A percentile compares a stretch with the other conserved stretches of the same genome.
These are phyloP conservation scores for Mycogone perniciosa DNA, from an alignment of 2,329 filamentous ascomycete species.

Conservation along the genomic window DNA sequence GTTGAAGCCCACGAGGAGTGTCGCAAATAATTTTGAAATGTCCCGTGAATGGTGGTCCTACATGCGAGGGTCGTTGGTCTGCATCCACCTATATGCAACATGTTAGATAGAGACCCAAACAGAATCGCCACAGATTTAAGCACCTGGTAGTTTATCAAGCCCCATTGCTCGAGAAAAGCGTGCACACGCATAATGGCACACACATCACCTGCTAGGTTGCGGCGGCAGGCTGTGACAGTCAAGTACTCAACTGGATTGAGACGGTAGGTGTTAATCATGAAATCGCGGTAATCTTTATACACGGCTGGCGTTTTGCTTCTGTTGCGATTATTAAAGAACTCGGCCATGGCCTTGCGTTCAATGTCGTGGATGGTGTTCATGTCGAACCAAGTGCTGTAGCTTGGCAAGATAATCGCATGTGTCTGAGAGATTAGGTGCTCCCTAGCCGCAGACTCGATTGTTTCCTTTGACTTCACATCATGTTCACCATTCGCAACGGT, in stretches of 20 bases:
- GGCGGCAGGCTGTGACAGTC: constrained; percentile 90
- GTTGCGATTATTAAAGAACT: constrained; percentile 98
- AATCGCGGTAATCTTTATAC: constrained; percentile 98
- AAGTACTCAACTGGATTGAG: constrained; percentile 94
- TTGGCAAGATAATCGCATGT: constrained; percentile 91
- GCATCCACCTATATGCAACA: constrained; percentile 76
- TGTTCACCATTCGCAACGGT: constrained; percentile 44
- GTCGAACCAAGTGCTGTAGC: constrained; percentile 98
- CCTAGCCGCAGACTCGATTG: constrained; percentile 77
- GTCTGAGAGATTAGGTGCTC: constrained; percentile 90
- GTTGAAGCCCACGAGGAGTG: constrained; percentile 87
- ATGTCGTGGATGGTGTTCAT: constrained; percentile 89
- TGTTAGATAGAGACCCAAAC: neutral
- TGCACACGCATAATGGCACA: constrained; percentile 99
- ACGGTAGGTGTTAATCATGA: constrained; percentile 99
- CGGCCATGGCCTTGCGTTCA: constrained; percentile 89
- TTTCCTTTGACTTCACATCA: constrained; percentile 68
- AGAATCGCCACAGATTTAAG: neutral
- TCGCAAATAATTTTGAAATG: constrained; percentile 96
- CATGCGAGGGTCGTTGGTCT: constrained; percentile 88
- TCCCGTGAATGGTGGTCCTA: constrained; percentile 92
- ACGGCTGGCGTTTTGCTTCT: constrained; percentile 95
- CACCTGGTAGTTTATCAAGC: constrained; percentile 98
- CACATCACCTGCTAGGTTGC: constrained; percentile 93
- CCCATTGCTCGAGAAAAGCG: constrained; percentile 97